A percentile compares a stretch with the other conserved stretches of the same genome.
Conservation (phyloP, 169 alveolate genomes). For the Amoebophrya sp. region DNA sequence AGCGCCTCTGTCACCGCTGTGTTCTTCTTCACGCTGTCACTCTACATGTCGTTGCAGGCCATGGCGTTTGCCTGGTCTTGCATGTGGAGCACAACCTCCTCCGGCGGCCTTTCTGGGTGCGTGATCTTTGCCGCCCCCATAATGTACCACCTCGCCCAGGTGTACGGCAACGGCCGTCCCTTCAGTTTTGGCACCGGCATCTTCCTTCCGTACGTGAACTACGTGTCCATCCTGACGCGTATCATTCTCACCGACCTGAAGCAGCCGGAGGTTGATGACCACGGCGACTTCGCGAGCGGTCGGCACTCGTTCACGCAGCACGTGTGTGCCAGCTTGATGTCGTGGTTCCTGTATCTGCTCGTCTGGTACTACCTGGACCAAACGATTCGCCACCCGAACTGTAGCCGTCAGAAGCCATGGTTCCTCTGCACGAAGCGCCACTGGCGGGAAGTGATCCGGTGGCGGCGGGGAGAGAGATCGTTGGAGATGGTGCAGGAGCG, state of each 20-base stretch:
- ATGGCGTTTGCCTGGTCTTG: background rate
- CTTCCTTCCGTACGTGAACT: background rate
- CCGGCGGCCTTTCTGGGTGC: background rate
- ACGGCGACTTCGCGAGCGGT: too few relatives aligned
- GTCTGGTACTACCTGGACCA: conserved; percentile 7
- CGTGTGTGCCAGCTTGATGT: background rate
- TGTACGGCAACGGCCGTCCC: background rate
- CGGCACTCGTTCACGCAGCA: background rate
- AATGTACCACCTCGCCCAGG: background rate
- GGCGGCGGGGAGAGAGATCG: too few relatives aligned
- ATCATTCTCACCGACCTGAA: background rate
- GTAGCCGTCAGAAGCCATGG: background rate
- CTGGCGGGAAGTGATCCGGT: conserved; percentile 13
- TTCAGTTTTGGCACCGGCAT: background rate
- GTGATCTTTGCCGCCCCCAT: background rate
- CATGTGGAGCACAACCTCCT: background rate
- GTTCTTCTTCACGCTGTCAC: too few relatives aligned
- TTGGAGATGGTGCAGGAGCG: too few relatives aligned
- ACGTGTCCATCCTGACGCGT: background rate
- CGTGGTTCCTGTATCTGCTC: background rate
- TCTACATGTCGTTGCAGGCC: too few relatives aligned
- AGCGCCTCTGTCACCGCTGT: too few relatives aligned
- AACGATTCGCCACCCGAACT: background rate
- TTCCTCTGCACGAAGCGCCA: background rate
- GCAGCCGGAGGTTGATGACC: background rate